phyloP scores from a whole-genome alignment of 176 grass and related monocot species.

The Pontederia crassipes region DNA sequence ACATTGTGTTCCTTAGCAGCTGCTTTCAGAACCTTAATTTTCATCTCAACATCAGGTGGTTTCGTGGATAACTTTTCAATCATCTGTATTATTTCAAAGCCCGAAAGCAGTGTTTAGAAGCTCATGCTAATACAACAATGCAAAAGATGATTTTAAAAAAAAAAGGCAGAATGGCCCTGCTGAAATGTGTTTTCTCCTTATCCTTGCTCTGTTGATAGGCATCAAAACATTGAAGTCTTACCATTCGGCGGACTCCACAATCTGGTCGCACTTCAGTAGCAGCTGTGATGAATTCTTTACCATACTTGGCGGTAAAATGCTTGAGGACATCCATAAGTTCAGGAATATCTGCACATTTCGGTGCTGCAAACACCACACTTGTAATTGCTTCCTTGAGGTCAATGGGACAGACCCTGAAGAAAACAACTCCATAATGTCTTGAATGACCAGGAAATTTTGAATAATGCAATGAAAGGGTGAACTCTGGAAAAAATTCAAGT shows the following conservation, averaged over 20 bases:
- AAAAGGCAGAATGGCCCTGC: no score
- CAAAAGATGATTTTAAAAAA: no score
- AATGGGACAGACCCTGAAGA: conserved; percentile 24
- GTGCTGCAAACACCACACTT: conserved; percentile 30
- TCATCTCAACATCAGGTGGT: conserved; percentile 15
- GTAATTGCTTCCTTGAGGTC: conserved; percentile 37
- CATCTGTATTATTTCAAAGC: conserved; percentile 9
- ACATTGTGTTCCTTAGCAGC: conserved; percentile 25
- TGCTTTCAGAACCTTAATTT: conserved; percentile 26
- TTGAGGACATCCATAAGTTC: conserved; percentile 25
- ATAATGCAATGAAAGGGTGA: neutral
- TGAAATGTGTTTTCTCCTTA: no score
- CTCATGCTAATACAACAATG: neutral
- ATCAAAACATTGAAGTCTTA: conserved; percentile 17
- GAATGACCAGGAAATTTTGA: neutral
- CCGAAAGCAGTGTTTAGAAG: neutral
- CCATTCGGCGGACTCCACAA: conserved; percentile 26
- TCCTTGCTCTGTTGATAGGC: neutral
- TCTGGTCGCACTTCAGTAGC: conserved; percentile 29
- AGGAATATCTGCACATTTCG: conserved; percentile 33
- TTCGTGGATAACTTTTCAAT: conserved; percentile 19
- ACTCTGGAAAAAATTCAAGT: neutral
- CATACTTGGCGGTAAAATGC: conserved; percentile 32
- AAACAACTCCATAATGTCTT: neutral
- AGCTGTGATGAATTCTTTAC: conserved; percentile 25